Base-by-base conservation (phyloP, 768 basidiomycete genomes). In the Lactifluus hygrophoroides region DNA sequence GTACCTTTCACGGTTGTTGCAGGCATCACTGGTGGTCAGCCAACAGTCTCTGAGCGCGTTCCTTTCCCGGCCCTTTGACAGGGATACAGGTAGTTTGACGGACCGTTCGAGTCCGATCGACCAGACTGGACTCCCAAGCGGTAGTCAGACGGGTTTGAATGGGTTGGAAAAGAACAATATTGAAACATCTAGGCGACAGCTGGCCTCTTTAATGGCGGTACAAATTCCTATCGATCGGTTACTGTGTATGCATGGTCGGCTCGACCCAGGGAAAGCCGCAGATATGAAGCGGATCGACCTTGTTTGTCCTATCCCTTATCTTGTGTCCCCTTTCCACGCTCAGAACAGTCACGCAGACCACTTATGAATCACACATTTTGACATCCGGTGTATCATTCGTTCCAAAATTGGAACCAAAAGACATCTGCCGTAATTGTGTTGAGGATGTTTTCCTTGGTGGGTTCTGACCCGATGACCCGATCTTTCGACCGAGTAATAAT, bases 231-330 rank as follows among this genome's bases (percentile, higher is more conserved):
- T 76, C 40, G 62, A 72, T 8, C 79, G 81, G 32, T 78, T 90
- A 23, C 54, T 80, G 8, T 94, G 90, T 61, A 63, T 63, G 19
- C 90, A 94, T 67, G 77, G 77, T 4, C 68, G 64, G 21, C 74
- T 90, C 37, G 77, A 89, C 69, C 88, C 88, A 11, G 64, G 64
- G 23, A 84, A 81, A 67, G 77, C 79, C 3, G 64, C 66, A 44
- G 71, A 79, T 61, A 85, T 92, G 81, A 92, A 90, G 66, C 77
- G 84, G 49, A 77, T 94, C 42, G 77, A 73, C 25, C 69, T 73
- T 66, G 87, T 88, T 50, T 46, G 75, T 63, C 54, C 48, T 17
- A 51, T 17, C 43, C 34, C 34, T 37, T 32, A 2, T 42, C 9
- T 28, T n/a, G 32, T 13, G n/a, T 14, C 42, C 28, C 44, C 44